phyloP scores from a whole-genome alignment of 176 grass and related monocot genomes.

The Cenchrus fungigraminus region DNA sequence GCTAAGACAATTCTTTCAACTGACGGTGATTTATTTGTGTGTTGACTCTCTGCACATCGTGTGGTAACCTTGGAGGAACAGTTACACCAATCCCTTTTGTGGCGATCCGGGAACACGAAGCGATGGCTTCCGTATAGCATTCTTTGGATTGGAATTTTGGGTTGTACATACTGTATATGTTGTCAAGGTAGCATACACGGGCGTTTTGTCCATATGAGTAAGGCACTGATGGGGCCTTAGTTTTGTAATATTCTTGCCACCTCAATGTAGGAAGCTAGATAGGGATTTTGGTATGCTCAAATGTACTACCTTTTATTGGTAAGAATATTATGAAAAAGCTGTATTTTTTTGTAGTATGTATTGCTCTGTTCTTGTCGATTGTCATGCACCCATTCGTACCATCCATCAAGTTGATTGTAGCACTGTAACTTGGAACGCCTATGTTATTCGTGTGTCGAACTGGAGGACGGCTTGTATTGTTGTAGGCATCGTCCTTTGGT shows the following conservation, averaged over 20 bases:
- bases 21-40: conserved; percentile 46
- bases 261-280: conserved; percentile 39
- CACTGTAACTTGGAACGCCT: neutral
- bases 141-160: conserved; percentile 16
- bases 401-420: neutral
- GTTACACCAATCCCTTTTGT: conserved; percentile 39
- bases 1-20: conserved; percentile 44
- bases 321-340: neutral
- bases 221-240: conserved; percentile 24
- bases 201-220: conserved; percentile 40
- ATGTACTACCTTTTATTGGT: conserved; percentile 22
- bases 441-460: conserved; percentile 16
- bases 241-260: conserved; percentile 54
- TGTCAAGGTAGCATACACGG: conserved; percentile 37
- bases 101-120: conserved; percentile 17
- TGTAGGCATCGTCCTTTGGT: neutral
- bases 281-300: conserved; percentile 42
- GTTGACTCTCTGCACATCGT: conserved; percentile 37
- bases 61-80: conserved; percentile 36
- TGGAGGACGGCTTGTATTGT: neutral
- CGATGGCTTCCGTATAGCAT: conserved; percentile 36
- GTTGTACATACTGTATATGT: conserved; percentile 63
- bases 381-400: neutral
- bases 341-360: conserved; percentile 7
- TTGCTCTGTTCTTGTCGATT: neutral